Evolutionary conservation across 2,329 filamentous ascomycete species (phyloP), one percentile per base, ranked within the genome.

Genomic region (Exserohilum rostratum): DNA sequence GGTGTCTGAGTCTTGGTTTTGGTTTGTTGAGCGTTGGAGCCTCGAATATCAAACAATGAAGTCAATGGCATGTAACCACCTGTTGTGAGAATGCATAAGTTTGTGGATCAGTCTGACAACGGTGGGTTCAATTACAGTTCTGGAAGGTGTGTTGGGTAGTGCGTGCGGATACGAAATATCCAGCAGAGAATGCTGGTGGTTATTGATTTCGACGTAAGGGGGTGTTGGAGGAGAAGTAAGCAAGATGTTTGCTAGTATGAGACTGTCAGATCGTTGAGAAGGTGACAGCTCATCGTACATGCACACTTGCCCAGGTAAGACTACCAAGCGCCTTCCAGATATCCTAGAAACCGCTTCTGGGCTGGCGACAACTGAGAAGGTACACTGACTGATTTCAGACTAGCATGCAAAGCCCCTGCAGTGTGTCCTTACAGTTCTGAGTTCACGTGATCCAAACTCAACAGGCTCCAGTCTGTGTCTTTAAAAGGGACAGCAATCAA

Each of bases 31-130:
- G 39, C 9, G 5, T 46, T 18, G 18, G 43, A 39, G 11, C 11
- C 17, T 18, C 22, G 29, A 20, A 30, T 18, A 20, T 18, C 6
- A 5, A 31, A 43, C 13, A 42, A 18, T 18, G 37, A 39, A 29
- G 29, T 37, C 46, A 46, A 42, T 22, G 37, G 18, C 47, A 52
- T 51, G 35, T 52, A 55, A 44, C 27, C 13, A 46, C 9, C 11
- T 9, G 15, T 31, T 38, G n/a, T 15, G n/a, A n/a, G 17, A 11
- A 12, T 42, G 38, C 46, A 53, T 53, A 9, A 13, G 30, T 10
- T n/a, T 37, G 3, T n/a, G 29, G 30, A 17, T 4, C 37, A 31
- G 27, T n/a, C n/a, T n/a, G n/a, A n/a, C n/a, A n/a, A n/a, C n/a
- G n/a, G 17, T 22, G 12, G 7, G n/a, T 10, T 30, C 33, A 10